phyloP scores from a whole-genome alignment of 169 alveolate species.

The Cystoisospora suis region DNA sequence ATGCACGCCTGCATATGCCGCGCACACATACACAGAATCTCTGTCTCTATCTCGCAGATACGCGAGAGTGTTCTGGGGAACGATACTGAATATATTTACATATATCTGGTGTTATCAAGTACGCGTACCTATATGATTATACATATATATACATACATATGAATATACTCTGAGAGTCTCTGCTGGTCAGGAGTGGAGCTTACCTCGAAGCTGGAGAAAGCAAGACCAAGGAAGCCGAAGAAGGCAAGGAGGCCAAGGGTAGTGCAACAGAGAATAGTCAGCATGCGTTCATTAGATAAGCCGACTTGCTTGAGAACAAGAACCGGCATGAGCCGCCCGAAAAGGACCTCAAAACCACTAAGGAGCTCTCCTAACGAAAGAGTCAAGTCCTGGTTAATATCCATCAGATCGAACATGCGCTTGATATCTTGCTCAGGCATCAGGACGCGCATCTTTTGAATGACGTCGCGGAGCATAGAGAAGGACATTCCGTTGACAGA shows the following conservation, averaged over 20 bases:
- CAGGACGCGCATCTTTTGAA: conserved; percentile 70
- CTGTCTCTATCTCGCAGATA: too few species aligned
- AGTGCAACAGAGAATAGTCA: conserved; percentile 50
- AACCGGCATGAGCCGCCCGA: conserved; percentile 70
- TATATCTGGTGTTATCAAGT: too few species aligned
- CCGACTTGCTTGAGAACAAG: conserved; percentile 71
- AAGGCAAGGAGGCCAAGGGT: conserved; percentile 64
- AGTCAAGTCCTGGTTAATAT: conserved; percentile 71
- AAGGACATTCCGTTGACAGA: conserved; percentile 72
- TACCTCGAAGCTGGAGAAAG: conserved; percentile 72
- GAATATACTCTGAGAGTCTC: not conserved
- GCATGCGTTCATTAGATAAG: conserved; percentile 67
- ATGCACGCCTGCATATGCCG: too few species aligned
- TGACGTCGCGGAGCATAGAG: conserved; percentile 70
- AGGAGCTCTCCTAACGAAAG: conserved; percentile 68
- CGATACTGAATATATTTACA: too few species aligned
- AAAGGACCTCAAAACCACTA: conserved; percentile 73
- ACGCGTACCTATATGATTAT: not conserved
- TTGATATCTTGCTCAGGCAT: conserved; percentile 73
- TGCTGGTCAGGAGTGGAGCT: not conserved
- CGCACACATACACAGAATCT: too few species aligned
- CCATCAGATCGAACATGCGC: conserved; percentile 76
- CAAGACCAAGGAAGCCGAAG: conserved; percentile 72
- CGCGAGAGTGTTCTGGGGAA: too few species aligned
- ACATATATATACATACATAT: not conserved